Base-by-base conservation (phyloP, 345 rosid genomes). In the Excoecaria cochinchinensis region DNA sequence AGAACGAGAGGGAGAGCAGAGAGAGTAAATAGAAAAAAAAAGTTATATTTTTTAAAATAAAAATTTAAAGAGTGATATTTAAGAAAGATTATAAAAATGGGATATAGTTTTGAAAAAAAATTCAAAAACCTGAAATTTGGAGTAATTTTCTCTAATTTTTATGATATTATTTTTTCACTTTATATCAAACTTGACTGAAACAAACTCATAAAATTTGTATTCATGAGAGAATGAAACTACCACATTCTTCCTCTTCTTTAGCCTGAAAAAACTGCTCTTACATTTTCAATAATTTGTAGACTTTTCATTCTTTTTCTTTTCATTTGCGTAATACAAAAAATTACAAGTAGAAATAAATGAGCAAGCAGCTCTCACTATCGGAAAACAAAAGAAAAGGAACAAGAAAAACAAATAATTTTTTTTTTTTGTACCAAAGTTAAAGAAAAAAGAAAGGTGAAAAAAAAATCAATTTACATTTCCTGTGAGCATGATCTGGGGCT, bases 401-500 rank as follows among this genome's bases (percentile, higher is more conserved):
- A 38, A 17, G 59, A 66, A 25, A 14, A 74, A 74, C n/a, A n/a
- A 38, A 69, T 40, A 70, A 67, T 14, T 75, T 84, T 68, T 14
- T 75, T 84, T 68, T 56, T 75, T 42, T 58, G 74, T 69, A 70
- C 57, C 53, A 71, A 55, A 73, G 46, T 40, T 47, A 78, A 53
- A 55, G 61, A 31, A 31, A 31, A 31, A 31, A 31, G 31, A 66
- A 55, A 39, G n/a, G n/a, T n/a, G n/a, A 60, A 44, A 70, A 72
- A 74, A 68, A 64, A 40, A 38, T 64, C 61, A 76, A 76, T 85
- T 79, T 86, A 87, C 90, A 87, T 74, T 79, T 77, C 52, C 76
- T 64, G 58, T 55, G 80, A 74, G 62, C 55, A 21, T 53, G 63
- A 46, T 61, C 71, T 19, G 53, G 75, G 75, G 61, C 74, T 65